These are phyloP conservation scores for Epichloe uncinata DNA, from an alignment of 2,329 filamentous ascomycete species.

Conservation along the genomic window DNA sequence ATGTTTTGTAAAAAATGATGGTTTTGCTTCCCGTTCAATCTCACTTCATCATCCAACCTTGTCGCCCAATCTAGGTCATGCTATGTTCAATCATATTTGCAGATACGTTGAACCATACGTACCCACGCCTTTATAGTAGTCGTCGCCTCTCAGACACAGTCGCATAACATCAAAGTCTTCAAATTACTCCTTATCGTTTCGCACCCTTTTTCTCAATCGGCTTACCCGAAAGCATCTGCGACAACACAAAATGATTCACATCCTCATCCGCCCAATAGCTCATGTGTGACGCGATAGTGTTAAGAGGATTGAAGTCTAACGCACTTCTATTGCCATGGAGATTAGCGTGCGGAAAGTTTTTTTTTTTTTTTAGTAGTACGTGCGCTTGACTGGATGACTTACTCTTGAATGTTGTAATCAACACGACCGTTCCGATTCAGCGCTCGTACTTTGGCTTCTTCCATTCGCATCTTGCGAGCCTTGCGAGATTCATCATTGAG, in stretches of 20 bases:
- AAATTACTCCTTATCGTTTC: background rate
- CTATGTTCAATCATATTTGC: too few relatives aligned
- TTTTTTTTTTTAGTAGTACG: background rate
- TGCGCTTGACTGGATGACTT: slow-evolving; percentile 28
- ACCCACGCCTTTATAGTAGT: too few relatives aligned
- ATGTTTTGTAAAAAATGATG: too few relatives aligned
- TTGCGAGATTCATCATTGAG: slow-evolving; percentile 27
- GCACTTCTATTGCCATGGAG: slow-evolving; percentile 45
- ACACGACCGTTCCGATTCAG: slow-evolving; percentile 82
- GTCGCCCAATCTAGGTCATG: background rate
- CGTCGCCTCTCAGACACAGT: too few relatives aligned
- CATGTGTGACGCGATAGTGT: slow-evolving; percentile 65
- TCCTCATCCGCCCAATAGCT: slow-evolving; percentile 92
- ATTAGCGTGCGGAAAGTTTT: background rate
- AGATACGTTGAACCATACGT: too few relatives aligned
- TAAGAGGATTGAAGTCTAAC: slow-evolving; percentile 80
- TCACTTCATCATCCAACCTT: too few relatives aligned
- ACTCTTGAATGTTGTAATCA: slow-evolving; percentile 90
- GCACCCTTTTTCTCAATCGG: slow-evolving; percentile 2
- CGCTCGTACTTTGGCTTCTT: slow-evolving; percentile 75
- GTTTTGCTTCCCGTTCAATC: too few relatives aligned
- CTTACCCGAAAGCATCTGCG: slow-evolving; percentile 50
- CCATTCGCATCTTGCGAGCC: slow-evolving; percentile 54
- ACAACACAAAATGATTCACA: slow-evolving; percentile 80
- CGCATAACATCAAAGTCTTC: background rate